Evolutionary conservation across 1,139 yeast genomes (phyloP).

Genomic region (Taphrina wiesneri): DNA sequence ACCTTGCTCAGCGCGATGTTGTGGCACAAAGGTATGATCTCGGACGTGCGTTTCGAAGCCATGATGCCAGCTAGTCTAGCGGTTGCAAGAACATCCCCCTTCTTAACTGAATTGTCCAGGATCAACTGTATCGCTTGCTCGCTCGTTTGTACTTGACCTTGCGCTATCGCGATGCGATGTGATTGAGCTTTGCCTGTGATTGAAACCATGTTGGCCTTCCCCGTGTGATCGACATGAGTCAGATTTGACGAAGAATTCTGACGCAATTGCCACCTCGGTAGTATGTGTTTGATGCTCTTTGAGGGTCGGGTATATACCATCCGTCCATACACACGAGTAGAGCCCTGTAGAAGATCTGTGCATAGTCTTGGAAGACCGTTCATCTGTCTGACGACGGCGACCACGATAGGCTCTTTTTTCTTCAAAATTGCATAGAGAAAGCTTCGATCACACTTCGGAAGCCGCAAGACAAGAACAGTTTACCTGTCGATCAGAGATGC

Average conservation of each 20-base stretch:
- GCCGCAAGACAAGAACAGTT: no score
- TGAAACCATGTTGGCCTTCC: constrained; percentile 56
- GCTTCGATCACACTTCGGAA: no score
- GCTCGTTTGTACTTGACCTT: constrained; percentile 48
- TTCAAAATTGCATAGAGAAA: no score
- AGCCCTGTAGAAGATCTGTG: no score
- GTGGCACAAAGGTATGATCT: constrained; percentile 54
- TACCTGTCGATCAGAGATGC: no score
- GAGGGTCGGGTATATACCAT: neutral
- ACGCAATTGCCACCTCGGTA: neutral
- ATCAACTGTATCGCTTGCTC: constrained; percentile 45
- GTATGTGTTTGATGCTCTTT: neutral
- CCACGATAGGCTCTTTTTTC: no score
- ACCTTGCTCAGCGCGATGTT: constrained; percentile 51
- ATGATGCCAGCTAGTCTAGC: constrained; percentile 55
- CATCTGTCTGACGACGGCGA: no score
- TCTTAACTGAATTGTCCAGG: constrained; percentile 47
- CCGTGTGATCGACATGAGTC: constrained; percentile 51
- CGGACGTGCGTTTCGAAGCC: constrained; percentile 53
- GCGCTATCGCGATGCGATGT: constrained; percentile 50
- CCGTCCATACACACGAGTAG: no score
- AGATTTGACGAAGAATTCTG: constrained; percentile 39
- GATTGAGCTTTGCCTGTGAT: constrained; percentile 48
- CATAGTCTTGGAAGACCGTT: no score
- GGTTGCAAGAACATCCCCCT: constrained; percentile 55